These are phyloP conservation scores for Talaromyces sp. DNA, from an alignment of 2,329 filamentous ascomycete species.

Conservation along the genomic window DNA sequence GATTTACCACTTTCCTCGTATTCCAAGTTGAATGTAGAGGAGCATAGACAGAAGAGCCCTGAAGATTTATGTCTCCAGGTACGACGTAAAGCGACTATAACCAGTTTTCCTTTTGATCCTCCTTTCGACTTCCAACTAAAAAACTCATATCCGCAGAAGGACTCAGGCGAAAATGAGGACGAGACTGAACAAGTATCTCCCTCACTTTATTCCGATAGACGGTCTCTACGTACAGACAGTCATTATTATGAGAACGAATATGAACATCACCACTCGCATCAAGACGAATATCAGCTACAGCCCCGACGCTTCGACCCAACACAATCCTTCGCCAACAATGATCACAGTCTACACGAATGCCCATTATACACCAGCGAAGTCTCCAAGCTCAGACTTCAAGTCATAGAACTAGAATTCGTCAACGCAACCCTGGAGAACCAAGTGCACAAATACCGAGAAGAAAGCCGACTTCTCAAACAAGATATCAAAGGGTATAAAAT, in stretches of 20 bases:
- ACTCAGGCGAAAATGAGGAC: background rate
- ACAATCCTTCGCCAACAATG: background rate
- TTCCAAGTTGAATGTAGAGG: background rate
- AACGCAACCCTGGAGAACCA: constrained; percentile 20
- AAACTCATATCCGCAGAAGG: background rate
- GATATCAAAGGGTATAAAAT: constrained; percentile 48
- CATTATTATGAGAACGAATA: background rate
- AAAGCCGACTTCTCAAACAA: constrained; percentile 49
- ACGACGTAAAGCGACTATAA: background rate
- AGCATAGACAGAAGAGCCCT: background rate
- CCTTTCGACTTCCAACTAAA: background rate
- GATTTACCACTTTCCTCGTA: background rate
- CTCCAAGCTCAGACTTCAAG: constrained; percentile 15
- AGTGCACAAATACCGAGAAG: constrained; percentile 43
- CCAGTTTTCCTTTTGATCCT: background rate
- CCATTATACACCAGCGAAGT: constrained; percentile 11
- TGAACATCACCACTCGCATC: background rate
- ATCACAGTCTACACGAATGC: constrained; percentile 2
- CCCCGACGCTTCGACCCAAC: background rate
- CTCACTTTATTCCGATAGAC: background rate
- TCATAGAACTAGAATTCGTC: constrained; percentile 34
- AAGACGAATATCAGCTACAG: background rate
- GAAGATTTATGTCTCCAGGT: background rate
- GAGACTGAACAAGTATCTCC: background rate
- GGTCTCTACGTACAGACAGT: background rate